Conservation (phyloP, 345 rosid genomes). For the Conringia planisiliqua region DNA sequence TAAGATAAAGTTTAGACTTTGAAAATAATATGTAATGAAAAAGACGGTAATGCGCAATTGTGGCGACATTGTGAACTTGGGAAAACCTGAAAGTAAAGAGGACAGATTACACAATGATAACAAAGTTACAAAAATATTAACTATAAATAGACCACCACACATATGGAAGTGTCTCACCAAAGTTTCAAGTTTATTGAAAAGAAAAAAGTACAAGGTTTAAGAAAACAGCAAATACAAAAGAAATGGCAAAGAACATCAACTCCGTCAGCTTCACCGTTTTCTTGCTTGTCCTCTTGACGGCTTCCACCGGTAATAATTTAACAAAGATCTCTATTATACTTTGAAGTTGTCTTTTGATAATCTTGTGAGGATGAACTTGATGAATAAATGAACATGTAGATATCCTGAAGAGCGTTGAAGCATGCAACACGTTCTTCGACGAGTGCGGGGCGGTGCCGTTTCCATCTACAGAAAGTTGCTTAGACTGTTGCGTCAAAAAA, state of each 20-base stretch:
- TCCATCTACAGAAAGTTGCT: too few species aligned
- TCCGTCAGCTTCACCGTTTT: not conserved
- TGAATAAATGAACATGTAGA: too few species aligned
- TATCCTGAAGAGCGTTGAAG: too few species aligned
- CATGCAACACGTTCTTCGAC: too few species aligned
- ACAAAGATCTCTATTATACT: too few species aligned
- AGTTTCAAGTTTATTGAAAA: not conserved
- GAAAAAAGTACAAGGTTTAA: not conserved
- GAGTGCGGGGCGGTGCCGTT: too few species aligned
- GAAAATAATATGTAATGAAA: too few species aligned
- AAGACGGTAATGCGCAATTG: not conserved
- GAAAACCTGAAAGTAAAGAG: not conserved
- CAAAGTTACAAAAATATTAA: not conserved
- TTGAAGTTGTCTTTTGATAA: too few species aligned
- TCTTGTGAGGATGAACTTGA: too few species aligned
- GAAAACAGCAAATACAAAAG: not conserved
- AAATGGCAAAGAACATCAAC: slow-evolving; percentile 11
- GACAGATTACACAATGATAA: not conserved
- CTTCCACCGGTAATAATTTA: too few species aligned
- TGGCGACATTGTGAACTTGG: slow-evolving; percentile 5
- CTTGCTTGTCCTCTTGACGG: not conserved
- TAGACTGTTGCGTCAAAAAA: too few species aligned
- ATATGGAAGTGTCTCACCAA: not conserved
- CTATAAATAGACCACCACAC: not conserved
- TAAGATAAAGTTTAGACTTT: too few species aligned